Evolutionary conservation across 306 rosid genomes (phyloP).

Genomic region (Leucaena leucocephala): DNA sequence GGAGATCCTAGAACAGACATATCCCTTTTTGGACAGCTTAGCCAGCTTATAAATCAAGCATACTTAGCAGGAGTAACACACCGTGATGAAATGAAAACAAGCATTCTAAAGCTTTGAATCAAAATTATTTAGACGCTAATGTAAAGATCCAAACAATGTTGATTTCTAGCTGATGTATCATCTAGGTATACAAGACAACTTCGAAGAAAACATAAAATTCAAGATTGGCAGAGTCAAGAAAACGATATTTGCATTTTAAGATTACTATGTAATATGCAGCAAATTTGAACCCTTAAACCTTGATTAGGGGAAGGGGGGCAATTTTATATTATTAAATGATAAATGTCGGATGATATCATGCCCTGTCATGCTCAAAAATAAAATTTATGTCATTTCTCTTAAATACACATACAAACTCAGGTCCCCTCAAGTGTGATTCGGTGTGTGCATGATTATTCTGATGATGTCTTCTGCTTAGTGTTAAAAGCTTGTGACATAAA

Average conservation of each 20-base stretch:
- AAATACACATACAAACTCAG: neutral
- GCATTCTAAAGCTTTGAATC: slow-evolving; percentile 1
- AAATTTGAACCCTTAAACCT: neutral
- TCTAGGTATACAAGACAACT: neutral
- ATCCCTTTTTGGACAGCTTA: neutral
- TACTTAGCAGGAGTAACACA: neutral
- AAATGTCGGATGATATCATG: neutral
- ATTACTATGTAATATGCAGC: neutral
- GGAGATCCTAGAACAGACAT: neutral
- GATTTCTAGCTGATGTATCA: neutral
- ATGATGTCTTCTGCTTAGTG: slow-evolving; percentile 4
- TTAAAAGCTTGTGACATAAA: slow-evolving; percentile 1
- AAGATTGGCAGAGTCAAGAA: neutral
- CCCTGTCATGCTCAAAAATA: neutral
- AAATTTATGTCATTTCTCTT: neutral
- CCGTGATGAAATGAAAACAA: neutral
- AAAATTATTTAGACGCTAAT: neutral
- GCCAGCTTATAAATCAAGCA: neutral
- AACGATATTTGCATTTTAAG: neutral
- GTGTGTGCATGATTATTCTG: slow-evolving; percentile 8
- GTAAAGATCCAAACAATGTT: neutral
- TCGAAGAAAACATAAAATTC: neutral
- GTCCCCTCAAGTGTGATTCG: slow-evolving; percentile 15
- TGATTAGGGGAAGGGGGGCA: neutral
- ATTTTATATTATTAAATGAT: neutral